Evolutionary conservation across 2,329 filamentous ascomycete genomes (phyloP).

Genomic region (Calonectria fujianensis): DNA sequence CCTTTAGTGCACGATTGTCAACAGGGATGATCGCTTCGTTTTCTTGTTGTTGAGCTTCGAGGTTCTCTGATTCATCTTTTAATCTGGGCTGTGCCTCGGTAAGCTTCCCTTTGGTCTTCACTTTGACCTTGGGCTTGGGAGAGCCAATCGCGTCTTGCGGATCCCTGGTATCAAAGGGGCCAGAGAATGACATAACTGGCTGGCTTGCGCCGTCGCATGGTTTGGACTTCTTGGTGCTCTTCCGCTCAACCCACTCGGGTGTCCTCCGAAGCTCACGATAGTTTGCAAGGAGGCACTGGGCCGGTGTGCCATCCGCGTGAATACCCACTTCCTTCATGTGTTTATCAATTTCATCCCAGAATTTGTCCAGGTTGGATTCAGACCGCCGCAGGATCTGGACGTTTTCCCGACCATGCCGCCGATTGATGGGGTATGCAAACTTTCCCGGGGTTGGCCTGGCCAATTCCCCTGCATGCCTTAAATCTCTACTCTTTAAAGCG

Average conservation of each 20-base stretch:
- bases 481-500: background rate
- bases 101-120: background rate
- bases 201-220: background rate
- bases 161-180: background rate
- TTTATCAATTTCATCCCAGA: background rate
- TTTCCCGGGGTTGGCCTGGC: background rate
- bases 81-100: background rate
- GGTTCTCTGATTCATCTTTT: background rate
- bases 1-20: slow-evolving; percentile 1
- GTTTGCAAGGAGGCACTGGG: slow-evolving; percentile 1
- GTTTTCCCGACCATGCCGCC: slow-evolving; percentile 2
- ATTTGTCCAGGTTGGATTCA: slow-evolving; percentile 2
- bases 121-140: background rate
- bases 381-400: background rate
- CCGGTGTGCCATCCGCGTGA: background rate
- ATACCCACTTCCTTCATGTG: background rate
- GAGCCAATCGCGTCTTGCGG: background rate
- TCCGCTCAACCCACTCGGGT: slow-evolving; percentile 9
- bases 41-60: background rate
- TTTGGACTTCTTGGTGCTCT: background rate
- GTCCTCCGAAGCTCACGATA: background rate
- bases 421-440: slow-evolving; percentile 2
- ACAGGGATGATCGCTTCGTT: background rate
- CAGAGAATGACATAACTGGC: background rate
- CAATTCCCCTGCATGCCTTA: background rate